Conservation (phyloP, 805 yeast species). For the Metschnikowia lochheadii region DNA sequence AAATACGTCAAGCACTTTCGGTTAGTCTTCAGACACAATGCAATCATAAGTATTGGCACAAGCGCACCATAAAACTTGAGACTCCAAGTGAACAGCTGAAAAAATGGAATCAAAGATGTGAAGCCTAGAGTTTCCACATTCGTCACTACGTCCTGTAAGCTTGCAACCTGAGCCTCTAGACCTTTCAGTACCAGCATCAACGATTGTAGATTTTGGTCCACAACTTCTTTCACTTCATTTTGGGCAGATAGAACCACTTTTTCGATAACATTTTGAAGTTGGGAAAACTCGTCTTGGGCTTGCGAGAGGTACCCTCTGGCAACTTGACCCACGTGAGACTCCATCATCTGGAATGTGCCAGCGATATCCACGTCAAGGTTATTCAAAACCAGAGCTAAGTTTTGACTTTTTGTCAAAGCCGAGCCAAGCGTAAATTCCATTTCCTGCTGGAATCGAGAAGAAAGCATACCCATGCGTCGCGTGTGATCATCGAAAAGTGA, state of each 20-base stretch:
- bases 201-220: neutral
- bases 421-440: neutral
- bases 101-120: neutral
- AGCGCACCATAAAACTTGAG: neutral
- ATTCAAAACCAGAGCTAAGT: neutral
- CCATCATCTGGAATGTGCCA: neutral
- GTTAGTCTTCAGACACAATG: neutral
- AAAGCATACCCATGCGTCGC: neutral
- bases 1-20: neutral
- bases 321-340: constrained; percentile 1
- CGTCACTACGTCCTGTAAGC: constrained; percentile 4
- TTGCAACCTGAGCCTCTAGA: neutral
- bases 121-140: neutral
- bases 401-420: neutral
- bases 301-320: neutral
- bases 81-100: neutral
- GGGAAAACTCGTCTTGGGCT: neutral
- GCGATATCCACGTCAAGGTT: neutral
- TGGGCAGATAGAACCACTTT: neutral
- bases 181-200: neutral
- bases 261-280: neutral
- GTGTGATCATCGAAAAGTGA: constrained; percentile 5
- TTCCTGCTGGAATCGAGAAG: neutral
- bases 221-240: neutral
- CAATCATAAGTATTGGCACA: neutral